Evolutionary conservation across 352 stramenopile genomes (phyloP), one percentile per base, ranked within the genome.

Genomic region (Globisporangium megalacanthum): DNA sequence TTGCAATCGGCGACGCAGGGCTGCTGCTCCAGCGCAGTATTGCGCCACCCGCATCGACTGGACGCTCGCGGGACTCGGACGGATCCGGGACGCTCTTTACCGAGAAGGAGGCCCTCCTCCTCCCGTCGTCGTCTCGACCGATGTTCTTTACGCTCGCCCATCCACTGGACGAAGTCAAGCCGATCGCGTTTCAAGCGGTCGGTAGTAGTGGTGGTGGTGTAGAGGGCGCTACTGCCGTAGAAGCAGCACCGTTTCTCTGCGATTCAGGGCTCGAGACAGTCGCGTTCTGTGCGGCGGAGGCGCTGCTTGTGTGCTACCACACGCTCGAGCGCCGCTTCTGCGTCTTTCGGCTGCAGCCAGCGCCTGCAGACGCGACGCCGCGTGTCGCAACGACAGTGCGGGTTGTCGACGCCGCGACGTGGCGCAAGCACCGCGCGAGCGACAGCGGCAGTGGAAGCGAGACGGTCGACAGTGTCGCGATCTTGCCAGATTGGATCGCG

Each of bases 151-250:
- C 81, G 31, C 69, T 94, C 3, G 52, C 70, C 35, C 77, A 89
- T 50, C 83, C 83, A 29, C 71, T 94, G 19, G 79, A 90, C 37
- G 83, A 94, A 53, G 73, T 92, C 36, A 89, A 87, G 54, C 83
- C 83, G 3, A 65, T 90, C 20, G 76, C 77, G 4, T 0, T 75
- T 54, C n/a, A 22, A 9, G 4, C 53, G 29, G 11, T 20, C 20
- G 20, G 10, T 2, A 15, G 17, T 31, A 35, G 17, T 11, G 15
- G 6, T 25, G 42, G 14, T 11, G 3, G 29, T 17, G 46, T 6
- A 7, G 20, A 25, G 14, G 45, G 13, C n/a, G 53, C 29, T 22
- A 6, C 49, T 1, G 47, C 35, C 29, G 9, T 19, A 6, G 10
- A 17, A 10, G 3, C 10, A 20, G 17, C 11, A 13, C 1, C 31